Conservation (phyloP, 495 filamentous ascomycete species). For the Xylona heveae region DNA sequence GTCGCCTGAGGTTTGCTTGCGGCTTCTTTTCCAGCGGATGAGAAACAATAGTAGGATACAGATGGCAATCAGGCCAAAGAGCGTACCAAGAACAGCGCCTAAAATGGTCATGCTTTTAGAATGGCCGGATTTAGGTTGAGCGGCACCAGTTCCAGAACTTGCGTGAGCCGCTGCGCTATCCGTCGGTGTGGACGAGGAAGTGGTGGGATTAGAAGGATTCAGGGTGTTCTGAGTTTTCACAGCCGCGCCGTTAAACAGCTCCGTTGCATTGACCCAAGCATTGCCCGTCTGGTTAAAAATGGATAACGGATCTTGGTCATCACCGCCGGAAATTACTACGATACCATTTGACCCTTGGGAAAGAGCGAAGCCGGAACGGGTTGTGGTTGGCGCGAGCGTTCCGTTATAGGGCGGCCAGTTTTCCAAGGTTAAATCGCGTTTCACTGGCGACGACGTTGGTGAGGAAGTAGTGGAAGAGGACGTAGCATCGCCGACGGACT, state of each 20-base stretch:
- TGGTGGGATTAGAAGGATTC: slow-evolving; percentile 20
- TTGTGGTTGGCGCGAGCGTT: slow-evolving; percentile 33
- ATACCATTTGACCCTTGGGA: slow-evolving; percentile 34
- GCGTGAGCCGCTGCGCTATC: not conserved
- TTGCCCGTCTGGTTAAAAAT: slow-evolving; percentile 71
- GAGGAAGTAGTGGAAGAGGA: slow-evolving; percentile 4
- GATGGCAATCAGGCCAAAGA: not conserved
- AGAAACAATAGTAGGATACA: slow-evolving; percentile 24
- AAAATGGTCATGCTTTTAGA: not conserved
- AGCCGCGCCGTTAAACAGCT: slow-evolving; percentile 29
- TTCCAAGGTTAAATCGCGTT: slow-evolving; percentile 25
- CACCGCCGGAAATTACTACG: slow-evolving; percentile 62
- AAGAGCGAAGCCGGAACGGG: slow-evolving; percentile 33
- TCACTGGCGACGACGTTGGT: slow-evolving; percentile 9
- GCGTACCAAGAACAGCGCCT: not conserved
- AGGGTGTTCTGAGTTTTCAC: slow-evolving; percentile 6
- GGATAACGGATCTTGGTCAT: slow-evolving; percentile 36
- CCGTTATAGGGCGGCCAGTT: slow-evolving; percentile 64
- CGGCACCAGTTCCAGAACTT: not conserved
- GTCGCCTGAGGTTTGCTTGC: slow-evolving; percentile 28
- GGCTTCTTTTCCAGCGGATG: slow-evolving; percentile 27
- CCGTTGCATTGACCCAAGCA: slow-evolving; percentile 56
- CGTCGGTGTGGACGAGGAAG: slow-evolving; percentile 5
- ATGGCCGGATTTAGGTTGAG: not conserved
- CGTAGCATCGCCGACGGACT: slow-evolving; percentile 13